Evolutionary conservation across 768 basidiomycete species (phyloP).

Genomic region (Suillus tomentosus): DNA sequence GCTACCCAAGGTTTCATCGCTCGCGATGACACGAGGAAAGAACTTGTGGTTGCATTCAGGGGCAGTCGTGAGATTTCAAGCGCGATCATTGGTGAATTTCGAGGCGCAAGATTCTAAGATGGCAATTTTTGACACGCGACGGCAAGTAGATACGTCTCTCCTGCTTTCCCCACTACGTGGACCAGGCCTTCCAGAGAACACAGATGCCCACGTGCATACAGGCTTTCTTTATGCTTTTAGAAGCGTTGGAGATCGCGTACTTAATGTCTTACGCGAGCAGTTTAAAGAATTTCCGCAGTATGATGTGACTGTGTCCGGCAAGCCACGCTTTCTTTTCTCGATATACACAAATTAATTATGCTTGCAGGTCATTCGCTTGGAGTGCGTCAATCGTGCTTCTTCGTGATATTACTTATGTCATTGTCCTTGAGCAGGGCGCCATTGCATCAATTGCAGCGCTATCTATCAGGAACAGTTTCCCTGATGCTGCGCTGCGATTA

Average conservation of each 20-base stretch:
- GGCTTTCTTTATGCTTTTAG: slow-evolving; percentile 40
- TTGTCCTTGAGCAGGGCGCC: slow-evolving; percentile 33
- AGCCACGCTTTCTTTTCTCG: slow-evolving; percentile 9
- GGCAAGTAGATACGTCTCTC: slow-evolving; percentile 22
- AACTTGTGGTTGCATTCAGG: slow-evolving; percentile 44
- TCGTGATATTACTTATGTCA: not conserved
- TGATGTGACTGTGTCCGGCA: slow-evolving; percentile 35
- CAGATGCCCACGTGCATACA: slow-evolving; percentile 34
- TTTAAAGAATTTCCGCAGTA: slow-evolving; percentile 36
- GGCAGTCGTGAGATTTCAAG: slow-evolving; percentile 35
- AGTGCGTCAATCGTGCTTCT: slow-evolving; percentile 21
- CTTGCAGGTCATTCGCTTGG: slow-evolving; percentile 43
- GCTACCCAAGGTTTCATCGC: slow-evolving; percentile 47
- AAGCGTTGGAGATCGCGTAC: slow-evolving; percentile 32
- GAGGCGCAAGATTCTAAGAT: not conserved
- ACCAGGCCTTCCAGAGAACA: slow-evolving; percentile 26
- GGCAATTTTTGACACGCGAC: slow-evolving; percentile 14
- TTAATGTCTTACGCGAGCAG: slow-evolving; percentile 33
- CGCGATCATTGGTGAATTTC: slow-evolving; percentile 22
- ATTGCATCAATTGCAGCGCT: slow-evolving; percentile 41
- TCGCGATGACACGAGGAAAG: slow-evolving; percentile 42
- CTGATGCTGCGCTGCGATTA: slow-evolving; percentile 27
- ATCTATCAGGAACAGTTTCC: slow-evolving; percentile 34
- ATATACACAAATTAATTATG: slow-evolving; percentile 10
- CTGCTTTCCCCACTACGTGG: slow-evolving; percentile 25